Conservation (phyloP, 129 eudicot genomes). For the Heracleum sosnowskyi region DNA sequence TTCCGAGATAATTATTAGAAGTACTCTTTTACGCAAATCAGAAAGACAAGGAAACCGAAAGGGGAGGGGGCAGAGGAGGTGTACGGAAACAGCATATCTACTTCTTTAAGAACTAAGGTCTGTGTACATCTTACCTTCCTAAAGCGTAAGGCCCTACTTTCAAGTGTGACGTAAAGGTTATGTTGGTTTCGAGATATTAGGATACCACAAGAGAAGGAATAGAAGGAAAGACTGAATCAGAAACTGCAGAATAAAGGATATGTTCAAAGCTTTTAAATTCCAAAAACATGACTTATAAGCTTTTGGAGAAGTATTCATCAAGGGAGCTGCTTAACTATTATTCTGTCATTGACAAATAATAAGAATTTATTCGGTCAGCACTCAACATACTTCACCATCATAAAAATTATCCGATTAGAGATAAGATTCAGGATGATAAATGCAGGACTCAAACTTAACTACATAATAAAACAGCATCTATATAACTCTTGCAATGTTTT, state of each 20-base stretch:
- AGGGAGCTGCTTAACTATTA: background rate
- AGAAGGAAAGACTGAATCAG: background rate
- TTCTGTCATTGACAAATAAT: background rate
- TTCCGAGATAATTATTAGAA: background rate
- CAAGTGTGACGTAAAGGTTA: background rate
- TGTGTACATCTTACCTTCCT: background rate
- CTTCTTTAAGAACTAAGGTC: background rate
- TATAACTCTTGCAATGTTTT: background rate
- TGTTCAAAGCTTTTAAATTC: background rate
- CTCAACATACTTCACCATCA: background rate
- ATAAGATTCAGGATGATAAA: constrained; percentile 1
- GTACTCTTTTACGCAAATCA: background rate
- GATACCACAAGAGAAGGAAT: no score
- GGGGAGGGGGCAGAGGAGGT: background rate
- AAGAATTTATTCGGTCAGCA: constrained; percentile 1
- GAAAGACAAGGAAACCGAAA: background rate
- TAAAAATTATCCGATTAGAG: background rate
- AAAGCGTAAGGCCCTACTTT: background rate
- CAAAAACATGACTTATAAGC: background rate
- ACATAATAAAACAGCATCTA: background rate
- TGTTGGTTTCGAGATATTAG: no score
- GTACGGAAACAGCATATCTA: background rate
- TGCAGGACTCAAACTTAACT: background rate
- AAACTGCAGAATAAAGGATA: background rate
- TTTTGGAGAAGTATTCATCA: background rate